Percentiles rank a stretch among this genome's conserved stretches.
These are phyloP conservation scores for Excoecaria agallocha DNA, from an alignment of 345 rosid species.

Conservation along the genomic window DNA sequence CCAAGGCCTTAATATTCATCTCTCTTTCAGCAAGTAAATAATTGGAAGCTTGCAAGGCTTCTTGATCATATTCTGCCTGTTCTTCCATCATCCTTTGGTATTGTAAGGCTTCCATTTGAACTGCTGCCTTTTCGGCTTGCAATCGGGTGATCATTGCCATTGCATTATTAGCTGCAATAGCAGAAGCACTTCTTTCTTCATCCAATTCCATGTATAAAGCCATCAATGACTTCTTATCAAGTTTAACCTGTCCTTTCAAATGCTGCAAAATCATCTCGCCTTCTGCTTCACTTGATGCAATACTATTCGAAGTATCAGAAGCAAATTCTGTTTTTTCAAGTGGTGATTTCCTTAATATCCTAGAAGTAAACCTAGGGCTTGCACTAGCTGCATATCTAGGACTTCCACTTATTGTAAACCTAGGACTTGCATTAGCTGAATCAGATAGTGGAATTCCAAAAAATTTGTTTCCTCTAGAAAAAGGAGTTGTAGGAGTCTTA, in stretches of 20 bases:
- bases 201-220: slow-evolving; percentile 85
- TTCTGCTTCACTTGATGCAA: slow-evolving; percentile 38
- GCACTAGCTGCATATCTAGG: no score
- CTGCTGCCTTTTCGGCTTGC: slow-evolving; percentile 85
- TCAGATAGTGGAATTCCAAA: slow-evolving; percentile 73
- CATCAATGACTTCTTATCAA: slow-evolving; percentile 80
- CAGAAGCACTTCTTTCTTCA: slow-evolving; percentile 86
- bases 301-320: slow-evolving; percentile 40
- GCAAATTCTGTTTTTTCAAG: slow-evolving; percentile 52
- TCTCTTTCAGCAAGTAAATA: slow-evolving; percentile 54
- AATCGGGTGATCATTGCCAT: slow-evolving; percentile 94
- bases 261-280: slow-evolving; percentile 55
- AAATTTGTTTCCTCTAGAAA: slow-evolving; percentile 58
- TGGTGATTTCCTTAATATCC: slow-evolving; percentile 42
- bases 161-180: slow-evolving; percentile 87
- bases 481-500: slow-evolving; percentile 50
- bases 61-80: slow-evolving; percentile 87
- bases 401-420: no score
- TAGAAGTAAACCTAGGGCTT: no score
- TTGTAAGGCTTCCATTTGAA: slow-evolving; percentile 97
- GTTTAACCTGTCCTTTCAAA: slow-evolving; percentile 67
- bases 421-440: slow-evolving; percentile 60
- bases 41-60: slow-evolving; percentile 62
- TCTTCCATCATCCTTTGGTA: slow-evolving; percentile 99
- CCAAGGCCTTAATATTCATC: slow-evolving; percentile 54